Evolutionary conservation across 768 basidiomycete species (phyloP).

Genomic region (Dentipellis sp.): DNA sequence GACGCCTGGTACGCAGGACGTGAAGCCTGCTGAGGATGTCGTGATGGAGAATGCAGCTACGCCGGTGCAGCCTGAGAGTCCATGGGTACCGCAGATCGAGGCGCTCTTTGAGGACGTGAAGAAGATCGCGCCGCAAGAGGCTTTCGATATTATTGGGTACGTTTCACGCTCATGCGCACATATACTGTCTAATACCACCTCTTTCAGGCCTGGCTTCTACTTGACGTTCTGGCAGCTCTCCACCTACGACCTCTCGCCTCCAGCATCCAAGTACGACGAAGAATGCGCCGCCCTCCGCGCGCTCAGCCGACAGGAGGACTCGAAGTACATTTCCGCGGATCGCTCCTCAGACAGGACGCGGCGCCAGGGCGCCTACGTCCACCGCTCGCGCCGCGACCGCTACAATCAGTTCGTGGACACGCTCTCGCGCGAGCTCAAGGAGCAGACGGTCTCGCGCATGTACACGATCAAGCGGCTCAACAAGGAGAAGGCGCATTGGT

Average conservation of each 20-base stretch:
- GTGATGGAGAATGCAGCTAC: conserved; percentile 44
- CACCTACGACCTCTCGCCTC: conserved; percentile 80
- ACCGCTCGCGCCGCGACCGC: conserved; percentile 56
- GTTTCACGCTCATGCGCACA: conserved; percentile 20
- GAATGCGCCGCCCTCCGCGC: conserved; percentile 53
- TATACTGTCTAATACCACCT: conserved; percentile 1
- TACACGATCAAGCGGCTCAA: conserved; percentile 71
- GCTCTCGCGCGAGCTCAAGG: conserved; percentile 63
- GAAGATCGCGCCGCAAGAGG: conserved; percentile 58
- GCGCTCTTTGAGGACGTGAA: conserved; percentile 69
- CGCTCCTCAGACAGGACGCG: conserved; percentile 59
- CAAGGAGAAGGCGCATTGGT: conserved; percentile 80
- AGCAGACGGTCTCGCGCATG: conserved; percentile 60
- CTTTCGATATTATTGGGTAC: conserved; percentile 63
- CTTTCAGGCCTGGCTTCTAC: conserved; percentile 78
- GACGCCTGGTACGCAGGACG: conserved; percentile 4
- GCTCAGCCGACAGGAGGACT: conserved; percentile 61
- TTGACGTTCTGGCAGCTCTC: conserved; percentile 96
- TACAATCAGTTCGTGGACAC: conserved; percentile 50
- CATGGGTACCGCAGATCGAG: conserved; percentile 73
- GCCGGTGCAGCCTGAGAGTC: conserved; percentile 32
- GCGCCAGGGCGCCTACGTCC: conserved; percentile 44
- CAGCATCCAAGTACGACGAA: conserved; percentile 69
- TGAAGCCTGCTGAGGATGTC: conserved; percentile 26
- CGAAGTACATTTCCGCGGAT: conserved; percentile 54